Base-by-base conservation (phyloP, 345 rosid genomes). In the Boechera divaricarpa region DNA sequence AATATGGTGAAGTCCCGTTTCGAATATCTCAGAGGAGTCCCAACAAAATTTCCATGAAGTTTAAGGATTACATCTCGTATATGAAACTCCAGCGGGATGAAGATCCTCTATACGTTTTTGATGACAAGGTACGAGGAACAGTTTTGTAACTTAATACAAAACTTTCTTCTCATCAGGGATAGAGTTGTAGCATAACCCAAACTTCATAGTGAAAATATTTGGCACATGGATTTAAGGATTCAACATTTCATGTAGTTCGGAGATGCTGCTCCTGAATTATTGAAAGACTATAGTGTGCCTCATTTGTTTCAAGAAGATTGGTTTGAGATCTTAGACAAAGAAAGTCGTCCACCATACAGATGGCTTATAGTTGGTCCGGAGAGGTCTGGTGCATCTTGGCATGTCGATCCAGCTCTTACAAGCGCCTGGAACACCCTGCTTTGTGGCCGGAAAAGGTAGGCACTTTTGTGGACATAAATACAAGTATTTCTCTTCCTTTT, bases 381-480 rank as follows among this genome's bases (percentile, higher is more conserved):
- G 92, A 89, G 98, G 79, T 94, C 97, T 56, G 98, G 98, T 76
- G 98, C 98, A 41, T 94, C 98, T 58, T 94, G 98, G 97, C 98
- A 94, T 82, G 90, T 94, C 66, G 97, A 94, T 82, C 98, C 98
- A 36, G 90, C 98, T 66, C 98, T 94, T 62, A 91, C 98, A 65
- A 90, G 97, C 68, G 98, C 98, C 61, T 94, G 98, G 98, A 94
- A 94, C 83, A 91, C 98, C 59, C 88, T 94, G 69, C 89, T 94
- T 38, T 87, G 87, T 48, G 98, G 98, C 63, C 91, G 90, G 58
- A 94, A 94, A 85, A 94, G 98, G 98, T 94, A 88, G 31, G 32
- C 53, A 7, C 52, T 47, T 47, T n/a, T n/a, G 3, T n/a, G 52
- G 24, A 47, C 52, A 47, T 47, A 15, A n/a, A 2, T 47, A 5